phyloP scores from a whole-genome alignment of 164 flowering plant species.

The Macadamia tetraphylla region DNA sequence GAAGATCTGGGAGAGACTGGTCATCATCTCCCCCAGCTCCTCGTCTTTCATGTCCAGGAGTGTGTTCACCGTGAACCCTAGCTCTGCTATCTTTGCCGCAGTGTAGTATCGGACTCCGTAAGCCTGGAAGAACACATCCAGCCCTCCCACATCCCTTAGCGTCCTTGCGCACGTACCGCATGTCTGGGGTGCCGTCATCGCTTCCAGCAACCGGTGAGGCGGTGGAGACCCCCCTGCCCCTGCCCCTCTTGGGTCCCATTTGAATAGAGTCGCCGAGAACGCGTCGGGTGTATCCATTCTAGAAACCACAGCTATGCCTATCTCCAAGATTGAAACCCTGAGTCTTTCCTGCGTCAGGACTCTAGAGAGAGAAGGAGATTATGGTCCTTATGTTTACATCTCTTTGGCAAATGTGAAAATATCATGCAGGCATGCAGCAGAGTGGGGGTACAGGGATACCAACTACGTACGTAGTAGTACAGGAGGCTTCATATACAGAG shows the following conservation, averaged over 20 bases:
- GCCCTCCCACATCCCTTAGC: conserved; percentile 49
- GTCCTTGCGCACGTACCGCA: conserved; percentile 4
- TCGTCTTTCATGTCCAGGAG: conserved; percentile 86
- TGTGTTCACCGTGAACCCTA: conserved; percentile 89
- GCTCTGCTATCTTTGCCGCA: conserved; percentile 81
- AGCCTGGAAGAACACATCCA: conserved; percentile 78
- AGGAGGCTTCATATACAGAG: too few species aligned
- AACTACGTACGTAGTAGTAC: too few species aligned
- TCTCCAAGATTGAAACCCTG: too few species aligned
- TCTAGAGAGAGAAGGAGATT: too few species aligned
- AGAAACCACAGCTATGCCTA: neutral
- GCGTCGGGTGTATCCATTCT: conserved; percentile 28
- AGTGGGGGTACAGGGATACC: neutral
- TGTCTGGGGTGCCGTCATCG: conserved; percentile 1
- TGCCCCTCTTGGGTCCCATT: conserved; percentile 29
- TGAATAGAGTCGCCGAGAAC: conserved; percentile 26
- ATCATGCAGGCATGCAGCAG: neutral
- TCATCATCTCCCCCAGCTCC: conserved; percentile 96
- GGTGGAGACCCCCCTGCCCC: neutral
- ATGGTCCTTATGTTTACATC: neutral
- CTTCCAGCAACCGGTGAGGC: conserved; percentile 8
- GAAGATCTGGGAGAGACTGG: conserved; percentile 69
- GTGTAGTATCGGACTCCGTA: conserved; percentile 83
- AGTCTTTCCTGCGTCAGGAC: too few species aligned
- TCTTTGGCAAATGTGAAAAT: neutral